A percentile compares a stretch with the other conserved stretches of the same genome.
Conservation (phyloP, 2,329 filamentous ascomycete genomes). For the Zarea fungicola region DNA sequence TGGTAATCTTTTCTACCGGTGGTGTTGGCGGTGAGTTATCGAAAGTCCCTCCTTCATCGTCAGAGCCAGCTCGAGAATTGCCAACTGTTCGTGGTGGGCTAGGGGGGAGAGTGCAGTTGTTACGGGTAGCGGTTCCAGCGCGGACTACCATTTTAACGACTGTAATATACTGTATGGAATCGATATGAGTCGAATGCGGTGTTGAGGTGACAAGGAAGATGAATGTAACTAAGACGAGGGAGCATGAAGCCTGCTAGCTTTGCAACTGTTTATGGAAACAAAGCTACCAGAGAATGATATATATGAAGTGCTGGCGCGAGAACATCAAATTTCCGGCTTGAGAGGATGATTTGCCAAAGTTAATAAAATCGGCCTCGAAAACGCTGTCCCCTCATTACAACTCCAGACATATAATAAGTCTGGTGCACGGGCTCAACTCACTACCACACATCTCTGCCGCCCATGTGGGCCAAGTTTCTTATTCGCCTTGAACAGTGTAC, state of each 20-base stretch:
- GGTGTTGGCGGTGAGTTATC: not conserved
- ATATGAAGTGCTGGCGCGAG: not conserved
- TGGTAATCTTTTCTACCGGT: conserved; percentile 14
- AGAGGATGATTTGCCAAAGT: not conserved
- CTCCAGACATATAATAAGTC: conserved; percentile 2
- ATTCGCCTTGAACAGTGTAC: too few relatives aligned
- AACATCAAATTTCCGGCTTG: not conserved
- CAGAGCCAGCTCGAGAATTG: conserved; percentile 29
- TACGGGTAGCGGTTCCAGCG: not conserved
- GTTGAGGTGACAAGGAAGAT: too few relatives aligned
- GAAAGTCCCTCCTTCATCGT: conserved; percentile 20
- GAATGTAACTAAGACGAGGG: too few relatives aligned
- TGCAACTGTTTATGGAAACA: too few relatives aligned
- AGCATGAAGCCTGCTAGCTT: too few relatives aligned
- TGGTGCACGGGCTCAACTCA: conserved; percentile 5
- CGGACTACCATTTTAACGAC: not conserved
- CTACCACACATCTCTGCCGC: conserved; percentile 8
- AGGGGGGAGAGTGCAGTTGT: conserved; percentile 3
- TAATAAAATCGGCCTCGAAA: not conserved
- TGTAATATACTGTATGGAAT: too few relatives aligned
- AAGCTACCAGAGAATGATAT: too few relatives aligned
- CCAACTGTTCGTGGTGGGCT: conserved; percentile 16
- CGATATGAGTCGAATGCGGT: too few relatives aligned
- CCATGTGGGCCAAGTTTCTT: not conserved
- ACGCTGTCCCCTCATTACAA: not conserved